Evolutionary conservation across 2,329 filamentous ascomycete genomes (phyloP), one percentile per base, ranked within the genome.

Genomic region (Pseudofabraea citricarpa): DNA sequence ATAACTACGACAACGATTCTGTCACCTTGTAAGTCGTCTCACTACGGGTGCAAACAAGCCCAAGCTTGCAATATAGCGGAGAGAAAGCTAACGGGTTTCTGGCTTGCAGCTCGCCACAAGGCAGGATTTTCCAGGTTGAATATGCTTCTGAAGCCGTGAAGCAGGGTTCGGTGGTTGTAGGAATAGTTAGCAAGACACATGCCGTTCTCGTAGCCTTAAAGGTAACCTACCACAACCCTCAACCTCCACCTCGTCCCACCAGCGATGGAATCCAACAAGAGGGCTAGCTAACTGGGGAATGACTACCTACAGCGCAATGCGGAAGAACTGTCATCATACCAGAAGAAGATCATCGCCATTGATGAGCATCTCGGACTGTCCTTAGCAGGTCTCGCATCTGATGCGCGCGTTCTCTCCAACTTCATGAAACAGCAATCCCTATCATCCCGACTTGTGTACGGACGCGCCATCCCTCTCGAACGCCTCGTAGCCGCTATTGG

Each of bases 361-460:
- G 93, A 98, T 69, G 87, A 91, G 60, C 93, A 98, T 70, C 85
- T 93, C 59, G 93, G 90, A 56, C 83, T 98, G 61, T 90, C 91
- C 60, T 94, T 98, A 60, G 93, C 93, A 56, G 93, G 93, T 58
- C 87, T 98, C 50, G 93, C 93, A 55, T 96, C 91, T 46, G 93
- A 98, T 69, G 93, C 91, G 64, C 93, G 93, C 62, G 93, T 98
- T 58, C 90, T 98, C 58, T 96, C 90, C 76, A 98, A 98, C 81
- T 98, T 96, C 76, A 97, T 98, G 91, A 97, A 96, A 76, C 90
- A 95, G 72, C 93, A 97, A 73, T 95, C 89, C 52, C 88, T 98
- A 61, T 87, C 88, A 61, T 91, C 93, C 60, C 90, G 91, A 67
- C 84, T 98, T 59, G 95, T 90, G 45, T 97, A 95, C 74, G 91